These are phyloP conservation scores for Parsonsia alboflavescens DNA, from an alignment of 257 asterid species.

Conservation along the genomic window DNA sequence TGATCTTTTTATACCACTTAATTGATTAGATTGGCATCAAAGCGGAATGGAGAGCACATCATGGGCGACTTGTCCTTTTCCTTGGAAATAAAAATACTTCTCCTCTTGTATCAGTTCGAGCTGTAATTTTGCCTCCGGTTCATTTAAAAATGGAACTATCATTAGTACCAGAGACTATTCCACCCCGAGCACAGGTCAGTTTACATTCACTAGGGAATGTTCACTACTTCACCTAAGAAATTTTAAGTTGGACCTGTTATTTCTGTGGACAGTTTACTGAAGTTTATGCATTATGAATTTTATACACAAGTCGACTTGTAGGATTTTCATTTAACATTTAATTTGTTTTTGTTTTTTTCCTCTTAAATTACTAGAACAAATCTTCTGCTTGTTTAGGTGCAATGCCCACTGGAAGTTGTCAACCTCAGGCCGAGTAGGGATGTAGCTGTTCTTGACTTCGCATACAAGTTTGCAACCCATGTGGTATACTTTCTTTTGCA, in stretches of 20 bases:
- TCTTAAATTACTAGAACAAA: conserved; percentile 9
- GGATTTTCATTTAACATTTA: not conserved
- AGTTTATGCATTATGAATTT: not conserved
- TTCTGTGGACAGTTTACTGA: not conserved
- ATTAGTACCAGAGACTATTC: conserved; percentile 85
- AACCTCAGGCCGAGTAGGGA: conserved; percentile 92
- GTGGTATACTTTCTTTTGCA: conserved; percentile 40
- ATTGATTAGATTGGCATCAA: conserved; percentile 76
- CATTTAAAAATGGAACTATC: conserved; percentile 77
- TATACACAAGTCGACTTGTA: not conserved
- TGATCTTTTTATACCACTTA: conserved; percentile 11
- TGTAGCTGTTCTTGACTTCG: conserved; percentile 82
- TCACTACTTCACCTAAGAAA: not conserved
- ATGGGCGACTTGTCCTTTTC: conserved; percentile 83
- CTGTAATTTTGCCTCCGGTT: conserved; percentile 68
- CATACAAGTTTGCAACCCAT: conserved; percentile 65
- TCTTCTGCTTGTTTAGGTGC: conserved; percentile 50
- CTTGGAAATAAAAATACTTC: conserved; percentile 85
- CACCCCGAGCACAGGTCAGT: conserved; percentile 91
- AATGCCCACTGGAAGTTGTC: conserved; percentile 84
- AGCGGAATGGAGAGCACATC: conserved; percentile 90
- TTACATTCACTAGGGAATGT: not conserved
- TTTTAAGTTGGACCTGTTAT: not conserved
- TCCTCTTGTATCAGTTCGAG: conserved; percentile 76
- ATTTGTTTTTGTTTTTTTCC: not conserved